Conservation (phyloP, 1,284 basidiomycete genomes). For the Microbotryum scabiosae region DNA sequence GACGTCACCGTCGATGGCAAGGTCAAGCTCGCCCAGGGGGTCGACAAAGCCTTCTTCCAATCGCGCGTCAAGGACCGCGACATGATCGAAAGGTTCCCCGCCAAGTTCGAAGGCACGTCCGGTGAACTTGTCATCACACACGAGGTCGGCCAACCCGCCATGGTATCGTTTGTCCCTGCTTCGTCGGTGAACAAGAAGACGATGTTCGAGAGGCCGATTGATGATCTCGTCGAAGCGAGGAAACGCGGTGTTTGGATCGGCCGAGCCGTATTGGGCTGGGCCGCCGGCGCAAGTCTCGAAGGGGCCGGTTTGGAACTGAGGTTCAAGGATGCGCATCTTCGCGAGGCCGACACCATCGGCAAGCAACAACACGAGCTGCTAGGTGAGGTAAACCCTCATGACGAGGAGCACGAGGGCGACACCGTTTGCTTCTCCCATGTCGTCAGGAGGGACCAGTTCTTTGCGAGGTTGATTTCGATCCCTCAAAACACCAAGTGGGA, state of each 20-base stretch:
- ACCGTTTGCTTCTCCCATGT: slow-evolving; percentile 41
- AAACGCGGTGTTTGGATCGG: slow-evolving; percentile 42
- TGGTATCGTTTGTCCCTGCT: slow-evolving; percentile 36
- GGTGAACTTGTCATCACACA: slow-evolving; percentile 40
- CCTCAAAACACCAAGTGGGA: slow-evolving; percentile 42
- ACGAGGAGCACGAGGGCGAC: slow-evolving; percentile 32
- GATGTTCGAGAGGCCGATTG: slow-evolving; percentile 36
- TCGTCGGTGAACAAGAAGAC: slow-evolving; percentile 26
- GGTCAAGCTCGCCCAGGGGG: slow-evolving; percentile 38
- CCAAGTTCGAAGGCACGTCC: slow-evolving; percentile 37
- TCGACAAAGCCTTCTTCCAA: slow-evolving; percentile 40
- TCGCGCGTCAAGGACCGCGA: slow-evolving; percentile 39
- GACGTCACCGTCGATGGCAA: slow-evolving; percentile 42
- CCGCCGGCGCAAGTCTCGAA: slow-evolving; percentile 38
- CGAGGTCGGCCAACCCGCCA: slow-evolving; percentile 11
- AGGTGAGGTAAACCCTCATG: slow-evolving; percentile 26
- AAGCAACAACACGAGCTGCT: slow-evolving; percentile 13
- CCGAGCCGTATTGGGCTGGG: slow-evolving; percentile 43
- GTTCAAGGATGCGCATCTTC: slow-evolving; percentile 19
- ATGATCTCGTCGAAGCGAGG: slow-evolving; percentile 44
- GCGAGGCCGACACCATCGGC: slow-evolving; percentile 16
- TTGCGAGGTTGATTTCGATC: slow-evolving; percentile 42
- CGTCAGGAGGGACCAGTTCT: slow-evolving; percentile 42
- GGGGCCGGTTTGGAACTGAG: slow-evolving; percentile 38
- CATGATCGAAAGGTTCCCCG: slow-evolving; percentile 38